These are phyloP conservation scores for Zalaria sp. DNA, from an alignment of 2,329 filamentous ascomycete genomes.

Conservation along the genomic window DNA sequence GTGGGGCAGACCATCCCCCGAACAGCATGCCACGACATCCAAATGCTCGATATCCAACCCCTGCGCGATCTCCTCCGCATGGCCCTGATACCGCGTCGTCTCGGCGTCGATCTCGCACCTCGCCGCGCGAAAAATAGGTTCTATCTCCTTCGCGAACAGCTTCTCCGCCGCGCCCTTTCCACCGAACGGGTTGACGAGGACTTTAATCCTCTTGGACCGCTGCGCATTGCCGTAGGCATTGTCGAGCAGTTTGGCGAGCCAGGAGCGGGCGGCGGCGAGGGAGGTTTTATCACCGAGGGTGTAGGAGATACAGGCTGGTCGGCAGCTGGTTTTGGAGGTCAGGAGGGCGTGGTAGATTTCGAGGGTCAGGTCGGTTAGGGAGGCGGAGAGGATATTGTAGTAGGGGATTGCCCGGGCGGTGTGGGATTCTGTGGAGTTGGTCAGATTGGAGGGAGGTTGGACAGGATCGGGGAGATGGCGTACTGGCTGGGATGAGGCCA, in stretches of 20 bases:
- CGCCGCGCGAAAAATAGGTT: constrained; percentile 72
- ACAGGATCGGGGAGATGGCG: constrained; percentile 3
- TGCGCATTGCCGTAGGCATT: constrained; percentile 57
- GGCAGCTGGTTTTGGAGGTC: constrained; percentile 39
- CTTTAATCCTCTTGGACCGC: constrained; percentile 63
- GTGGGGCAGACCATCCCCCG: constrained; percentile 80
- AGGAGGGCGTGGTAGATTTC: constrained; percentile 59
- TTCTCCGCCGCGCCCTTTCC: constrained; percentile 65
- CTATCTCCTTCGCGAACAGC: constrained; percentile 60
- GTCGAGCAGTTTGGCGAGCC: constrained; percentile 51
- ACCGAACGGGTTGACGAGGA: constrained; percentile 82
- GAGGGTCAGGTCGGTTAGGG: constrained; percentile 45
- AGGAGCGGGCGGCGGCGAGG: constrained; percentile 38
- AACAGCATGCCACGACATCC: constrained; percentile 79
- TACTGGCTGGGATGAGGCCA: constrained; percentile 39
- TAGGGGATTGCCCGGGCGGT: constrained; percentile 52
- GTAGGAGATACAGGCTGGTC: constrained; percentile 48
- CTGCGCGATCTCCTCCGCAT: constrained; percentile 65
- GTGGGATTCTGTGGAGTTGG: constrained; percentile 18
- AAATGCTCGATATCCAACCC: constrained; percentile 64
- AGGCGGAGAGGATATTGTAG: constrained; percentile 75
- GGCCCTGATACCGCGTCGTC: constrained; percentile 55
- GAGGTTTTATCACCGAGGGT: constrained; percentile 37
- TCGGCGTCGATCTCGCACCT: constrained; percentile 62
- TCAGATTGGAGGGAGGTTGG: constrained; percentile 2